Percentiles rank a stretch among this genome's conserved stretches.
These are phyloP conservation scores for Vicia sativa DNA, from an alignment of 306 rosid genomes.

Conservation along the genomic window DNA sequence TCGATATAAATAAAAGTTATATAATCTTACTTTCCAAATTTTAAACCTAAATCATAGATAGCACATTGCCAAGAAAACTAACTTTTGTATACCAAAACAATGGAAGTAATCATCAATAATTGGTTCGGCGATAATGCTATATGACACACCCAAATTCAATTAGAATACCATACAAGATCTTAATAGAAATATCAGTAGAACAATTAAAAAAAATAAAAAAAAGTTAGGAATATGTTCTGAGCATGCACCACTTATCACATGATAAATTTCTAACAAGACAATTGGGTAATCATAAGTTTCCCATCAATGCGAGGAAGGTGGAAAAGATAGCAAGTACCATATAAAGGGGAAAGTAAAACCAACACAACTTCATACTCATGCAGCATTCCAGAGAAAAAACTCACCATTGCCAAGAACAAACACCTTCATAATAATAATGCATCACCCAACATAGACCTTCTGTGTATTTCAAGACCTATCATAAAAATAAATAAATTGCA, in stretches of 20 bases:
- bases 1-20: background rate
- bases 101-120: background rate
- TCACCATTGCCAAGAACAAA: conserved; percentile 98
- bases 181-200: conserved; percentile 5
- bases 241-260: background rate
- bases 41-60: conserved; percentile 11
- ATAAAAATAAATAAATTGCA: conserved; percentile 33
- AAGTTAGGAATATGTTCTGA: background rate
- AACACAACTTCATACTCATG: conserved; percentile 20
- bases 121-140: background rate
- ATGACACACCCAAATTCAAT: conserved; percentile 1
- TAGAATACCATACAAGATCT: conserved; percentile 1
- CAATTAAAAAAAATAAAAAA: background rate
- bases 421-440: conserved; percentile 98
- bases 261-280: background rate
- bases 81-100: background rate
- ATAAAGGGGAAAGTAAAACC: conserved; percentile 15
- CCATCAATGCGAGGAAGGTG: background rate
- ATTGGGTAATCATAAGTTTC: conserved; percentile 6
- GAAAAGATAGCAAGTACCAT: background rate
- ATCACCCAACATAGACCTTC: conserved; percentile 98
- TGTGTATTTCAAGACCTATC: conserved; percentile 91
- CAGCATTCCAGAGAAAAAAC: conserved; percentile 31
- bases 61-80: background rate
- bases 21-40: background rate